Evolutionary conservation across 495 filamentous ascomycete genomes (phyloP).

Genomic region (Penicillium herquei): DNA sequence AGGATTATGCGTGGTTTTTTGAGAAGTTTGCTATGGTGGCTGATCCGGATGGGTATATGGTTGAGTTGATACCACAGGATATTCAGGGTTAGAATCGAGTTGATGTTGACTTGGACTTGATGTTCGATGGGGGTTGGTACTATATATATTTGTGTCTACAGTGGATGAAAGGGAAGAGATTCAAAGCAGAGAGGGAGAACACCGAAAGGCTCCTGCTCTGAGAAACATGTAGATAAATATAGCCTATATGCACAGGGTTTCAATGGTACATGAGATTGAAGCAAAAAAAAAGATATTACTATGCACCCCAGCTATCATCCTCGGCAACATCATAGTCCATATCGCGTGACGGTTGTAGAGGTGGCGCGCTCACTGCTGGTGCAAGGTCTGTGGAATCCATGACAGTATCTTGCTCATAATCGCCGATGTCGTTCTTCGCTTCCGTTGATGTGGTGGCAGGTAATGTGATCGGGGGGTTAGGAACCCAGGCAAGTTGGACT

Average conservation of each 20-base stretch:
- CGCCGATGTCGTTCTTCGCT: slow-evolving; percentile 24
- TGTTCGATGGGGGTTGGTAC: background rate
- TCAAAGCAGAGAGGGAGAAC: background rate
- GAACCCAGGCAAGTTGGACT: slow-evolving; percentile 73
- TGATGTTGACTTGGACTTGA: background rate
- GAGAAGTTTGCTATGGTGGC: slow-evolving; percentile 39
- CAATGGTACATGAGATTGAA: slow-evolving; percentile 11
- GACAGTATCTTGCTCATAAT: slow-evolving; percentile 34
- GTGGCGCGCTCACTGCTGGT: slow-evolving; percentile 19
- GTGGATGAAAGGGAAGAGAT: background rate
- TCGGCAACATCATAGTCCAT: slow-evolving; percentile 56
- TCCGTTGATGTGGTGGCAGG: slow-evolving; percentile 19
- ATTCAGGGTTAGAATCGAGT: slow-evolving; percentile 2
- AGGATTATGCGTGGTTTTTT: slow-evolving; percentile 35
- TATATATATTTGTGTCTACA: background rate
- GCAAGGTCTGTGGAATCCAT: slow-evolving; percentile 32
- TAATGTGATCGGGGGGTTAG: slow-evolving; percentile 38
- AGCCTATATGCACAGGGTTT: slow-evolving; percentile 2
- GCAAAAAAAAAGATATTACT: slow-evolving; percentile 1
- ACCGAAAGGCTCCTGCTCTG: background rate
- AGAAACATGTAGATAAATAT: slow-evolving; percentile 4
- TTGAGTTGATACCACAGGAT: slow-evolving; percentile 26
- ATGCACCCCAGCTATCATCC: slow-evolving; percentile 43
- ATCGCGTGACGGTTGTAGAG: slow-evolving; percentile 27
- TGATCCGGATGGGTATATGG: slow-evolving; percentile 28